phyloP scores from a whole-genome alignment of 2,329 filamentous ascomycete species.

The Ceratocystis papillata region DNA sequence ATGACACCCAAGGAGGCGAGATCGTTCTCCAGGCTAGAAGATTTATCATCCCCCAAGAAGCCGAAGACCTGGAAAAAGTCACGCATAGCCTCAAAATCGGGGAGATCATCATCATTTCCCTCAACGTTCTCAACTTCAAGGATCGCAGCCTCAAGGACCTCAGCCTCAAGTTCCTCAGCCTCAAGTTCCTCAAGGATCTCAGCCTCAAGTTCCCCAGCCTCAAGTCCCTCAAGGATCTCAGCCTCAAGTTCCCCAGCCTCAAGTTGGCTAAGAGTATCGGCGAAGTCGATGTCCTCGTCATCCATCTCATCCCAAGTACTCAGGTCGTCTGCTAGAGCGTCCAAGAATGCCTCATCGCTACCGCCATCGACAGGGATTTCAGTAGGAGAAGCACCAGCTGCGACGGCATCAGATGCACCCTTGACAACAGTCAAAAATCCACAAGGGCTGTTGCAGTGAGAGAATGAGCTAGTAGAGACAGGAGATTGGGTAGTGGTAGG shows the following conservation, averaged over 20 bases:
- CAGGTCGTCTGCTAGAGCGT: too few relatives aligned
- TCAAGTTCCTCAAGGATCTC: background rate
- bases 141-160: background rate
- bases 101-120: background rate
- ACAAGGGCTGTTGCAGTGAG: background rate
- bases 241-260: background rate
- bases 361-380: too few relatives aligned
- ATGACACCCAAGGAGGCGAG: too few relatives aligned
- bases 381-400: background rate
- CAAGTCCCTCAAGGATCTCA: background rate
- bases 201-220: background rate
- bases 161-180: background rate
- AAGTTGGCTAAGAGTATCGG: background rate
- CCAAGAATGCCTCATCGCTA: too few relatives aligned
- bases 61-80: too few relatives aligned
- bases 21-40: too few relatives aligned
- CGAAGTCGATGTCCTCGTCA: background rate
- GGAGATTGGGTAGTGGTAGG: background rate
- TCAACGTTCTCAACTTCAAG: too few relatives aligned
- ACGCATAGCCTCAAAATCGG: background rate
- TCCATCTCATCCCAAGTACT: too few relatives aligned
- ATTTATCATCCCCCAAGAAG: background rate
- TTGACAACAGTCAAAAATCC: background rate
- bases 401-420: slow-evolving; percentile 9
- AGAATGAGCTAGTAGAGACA: background rate